Base-by-base conservation (phyloP, 106 monocot species). In the Platanthera zijinensis region DNA sequence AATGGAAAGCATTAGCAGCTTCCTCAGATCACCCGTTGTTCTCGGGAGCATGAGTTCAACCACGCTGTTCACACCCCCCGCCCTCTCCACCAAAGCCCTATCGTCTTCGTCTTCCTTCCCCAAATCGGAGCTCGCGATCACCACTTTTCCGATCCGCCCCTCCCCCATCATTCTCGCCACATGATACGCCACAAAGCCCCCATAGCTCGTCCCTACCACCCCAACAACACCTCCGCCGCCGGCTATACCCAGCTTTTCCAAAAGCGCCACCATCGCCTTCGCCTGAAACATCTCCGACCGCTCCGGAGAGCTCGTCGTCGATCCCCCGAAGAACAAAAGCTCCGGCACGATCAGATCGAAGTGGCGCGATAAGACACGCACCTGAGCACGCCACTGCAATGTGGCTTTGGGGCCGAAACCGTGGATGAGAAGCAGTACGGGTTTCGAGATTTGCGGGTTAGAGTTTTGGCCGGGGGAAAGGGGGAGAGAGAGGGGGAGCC, bases 121-220 rank as follows among this genome's bases (percentile, higher is more conserved):
- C 74, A 91, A 12, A 59, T 91, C 84, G n/a, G 90, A 87, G 75
- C 88, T 91, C 14, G 90, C 90, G 25, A 88, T 81, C 71, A 91
- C 90, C 76, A 84, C 85, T 57, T 75, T 51, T 7, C 15, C 57
- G 7, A 88, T 80, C 73, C 80, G 19, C 51, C 32, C 82, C 48
- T 45, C 49, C 18, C 91, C 85, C 14, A 83, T 53, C 62, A 63
- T 50, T 69, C 77, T 50, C 21, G 82, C 86, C 78, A 88, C 6
- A 73, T 88, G 91, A 83, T 91, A 91, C 53, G 87, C 91, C 69
- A 88, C 88, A 75, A 85, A 88, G 18, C 93, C 93, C 10, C 93
- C 93, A 78, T 93, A 93, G 74, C 93, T 93, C 30, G 80, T 92
- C 77, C 87, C 87, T 47, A 74, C 61, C 11, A 73, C 76, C 48